Percentiles rank a stretch among this genome's conserved stretches.
phyloP scores from a whole-genome alignment of 1,284 basidiomycete genomes.

The Malassezia nana region DNA sequence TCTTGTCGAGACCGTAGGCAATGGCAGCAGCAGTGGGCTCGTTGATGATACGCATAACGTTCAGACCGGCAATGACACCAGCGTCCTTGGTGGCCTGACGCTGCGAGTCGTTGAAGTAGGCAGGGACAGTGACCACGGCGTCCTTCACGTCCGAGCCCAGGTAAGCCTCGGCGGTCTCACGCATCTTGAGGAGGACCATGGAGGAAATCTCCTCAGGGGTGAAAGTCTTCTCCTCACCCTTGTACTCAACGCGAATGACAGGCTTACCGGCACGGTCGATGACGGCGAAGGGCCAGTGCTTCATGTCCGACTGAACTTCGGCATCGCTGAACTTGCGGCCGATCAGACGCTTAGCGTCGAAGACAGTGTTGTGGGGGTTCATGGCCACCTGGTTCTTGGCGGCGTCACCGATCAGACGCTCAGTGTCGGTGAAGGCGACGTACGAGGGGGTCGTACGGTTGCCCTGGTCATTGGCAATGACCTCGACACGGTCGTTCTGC shows the following conservation, averaged over 20 bases:
- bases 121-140: constrained; percentile 80
- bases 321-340: constrained; percentile 72
- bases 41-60: constrained; percentile 92
- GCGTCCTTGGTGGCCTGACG: constrained; percentile 92
- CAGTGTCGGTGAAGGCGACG: constrained; percentile 57
- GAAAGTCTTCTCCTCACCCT: constrained; percentile 83
- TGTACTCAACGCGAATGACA: constrained; percentile 76
- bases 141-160: constrained; percentile 70
- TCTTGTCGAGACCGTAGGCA: constrained; percentile 82
- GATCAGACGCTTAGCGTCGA: constrained; percentile 82
- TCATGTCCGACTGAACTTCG: constrained; percentile 88
- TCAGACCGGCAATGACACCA: constrained; percentile 75
- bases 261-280: constrained; percentile 73
- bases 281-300: constrained; percentile 89
- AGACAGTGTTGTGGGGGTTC: constrained; percentile 55
- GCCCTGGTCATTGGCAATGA: constrained; percentile 83
- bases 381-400: constrained; percentile 78
- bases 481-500: constrained; percentile 97
- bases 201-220: constrained; percentile 93
- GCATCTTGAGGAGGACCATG: constrained; percentile 96
- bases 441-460: constrained; percentile 81
- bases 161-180: constrained; percentile 94
- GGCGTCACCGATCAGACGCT: constrained; percentile 89
- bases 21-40: constrained; percentile 91
- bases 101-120: constrained; percentile 97